Base-by-base conservation (phyloP, 1,284 basidiomycete species). In the Cystobasidium sp. region DNA sequence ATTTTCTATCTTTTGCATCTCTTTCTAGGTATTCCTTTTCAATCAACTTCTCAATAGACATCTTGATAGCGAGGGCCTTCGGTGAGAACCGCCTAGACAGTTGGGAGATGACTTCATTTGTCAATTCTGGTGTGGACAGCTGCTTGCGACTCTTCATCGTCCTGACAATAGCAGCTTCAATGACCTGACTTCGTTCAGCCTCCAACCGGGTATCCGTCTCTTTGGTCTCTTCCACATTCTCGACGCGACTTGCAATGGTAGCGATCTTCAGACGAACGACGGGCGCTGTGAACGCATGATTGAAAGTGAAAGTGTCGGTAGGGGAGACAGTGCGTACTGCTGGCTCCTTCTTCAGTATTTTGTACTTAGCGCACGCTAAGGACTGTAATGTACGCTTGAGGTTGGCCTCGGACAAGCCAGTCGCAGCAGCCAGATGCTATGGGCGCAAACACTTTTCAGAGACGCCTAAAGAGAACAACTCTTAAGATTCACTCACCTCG, bases 141-240 rank as follows among this genome's bases (percentile, higher is more conserved):
- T 88, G 87, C 82, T 98, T 98, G 75, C 95, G 85, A 81, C 94
- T 90, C 84, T 99, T 99, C 97, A 99, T 99, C 49, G 98, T 90
- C 51, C 97, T 89, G 31, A 99, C 97, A 76, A 99, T 92, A 80
- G 93, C 97, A 1, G 95, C 95, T 93, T 97, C 96, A 55, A 90
- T 92, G 81, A 96, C 91, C 81, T 93, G 90, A 78, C 87, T 89
- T 56, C 97, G 85, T 83, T 97, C 95, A 82, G 98, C 96, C 62
- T 97, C 95, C 24, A 99, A 89, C 76, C 91, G 89, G 78, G 90
- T 91, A 76, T 88, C 88, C 14, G 97, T 99, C 82, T 97, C 95
- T 83, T 90, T 91, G 74, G 93, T 86, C 84, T 99, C 96, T 77
- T 92, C 91, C 0, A 84, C 86, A 61, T 84, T 92, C 84, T 99